A percentile compares a stretch with the other conserved stretches of the same genome.
phyloP scores from a whole-genome alignment of 495 filamentous ascomycete genomes.

The Arthonia radiata region DNA sequence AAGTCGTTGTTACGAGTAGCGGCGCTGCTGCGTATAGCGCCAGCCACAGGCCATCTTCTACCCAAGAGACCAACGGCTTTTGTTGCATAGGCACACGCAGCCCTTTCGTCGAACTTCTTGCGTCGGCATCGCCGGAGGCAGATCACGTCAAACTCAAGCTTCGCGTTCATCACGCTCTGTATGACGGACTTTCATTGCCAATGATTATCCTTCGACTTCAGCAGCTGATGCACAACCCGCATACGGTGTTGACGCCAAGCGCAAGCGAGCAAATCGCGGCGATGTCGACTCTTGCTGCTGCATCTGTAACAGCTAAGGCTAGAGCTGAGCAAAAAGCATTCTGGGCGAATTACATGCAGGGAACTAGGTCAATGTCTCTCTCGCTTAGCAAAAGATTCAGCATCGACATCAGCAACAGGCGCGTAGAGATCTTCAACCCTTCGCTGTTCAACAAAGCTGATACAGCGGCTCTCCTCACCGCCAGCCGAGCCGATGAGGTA shows the following conservation, averaged over 20 bases:
- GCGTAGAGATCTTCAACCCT: constrained; percentile 19
- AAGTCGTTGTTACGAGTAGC: constrained; percentile 25
- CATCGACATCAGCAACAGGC: constrained; percentile 2
- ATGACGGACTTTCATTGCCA: constrained; percentile 31
- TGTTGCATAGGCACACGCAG: too few relatives aligned
- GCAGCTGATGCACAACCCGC: too few relatives aligned
- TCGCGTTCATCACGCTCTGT: constrained; percentile 35
- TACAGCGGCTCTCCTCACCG: constrained; percentile 9
- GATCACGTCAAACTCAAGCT: too few relatives aligned
- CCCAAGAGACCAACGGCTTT: too few relatives aligned
- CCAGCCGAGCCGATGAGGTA: constrained; percentile 15
- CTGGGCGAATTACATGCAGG: constrained; percentile 28
- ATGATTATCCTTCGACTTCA: constrained; percentile 21
- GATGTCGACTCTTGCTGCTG: too few relatives aligned
- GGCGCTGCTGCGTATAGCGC: too few relatives aligned
- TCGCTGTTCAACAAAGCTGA: constrained; percentile 2
- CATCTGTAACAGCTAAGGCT: too few relatives aligned
- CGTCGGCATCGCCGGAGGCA: too few relatives aligned
- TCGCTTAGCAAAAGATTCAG: constrained; percentile 6
- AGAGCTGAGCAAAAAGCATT: constrained; percentile 19
- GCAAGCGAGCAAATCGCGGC: too few relatives aligned
- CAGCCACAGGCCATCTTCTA: too few relatives aligned
- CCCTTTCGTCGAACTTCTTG: too few relatives aligned
- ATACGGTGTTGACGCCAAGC: too few relatives aligned
- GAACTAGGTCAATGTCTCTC: constrained; percentile 3